These are phyloP conservation scores for Elaeis guineensis DNA, from an alignment of 176 grass and related monocot genomes.

Conservation along the genomic window DNA sequence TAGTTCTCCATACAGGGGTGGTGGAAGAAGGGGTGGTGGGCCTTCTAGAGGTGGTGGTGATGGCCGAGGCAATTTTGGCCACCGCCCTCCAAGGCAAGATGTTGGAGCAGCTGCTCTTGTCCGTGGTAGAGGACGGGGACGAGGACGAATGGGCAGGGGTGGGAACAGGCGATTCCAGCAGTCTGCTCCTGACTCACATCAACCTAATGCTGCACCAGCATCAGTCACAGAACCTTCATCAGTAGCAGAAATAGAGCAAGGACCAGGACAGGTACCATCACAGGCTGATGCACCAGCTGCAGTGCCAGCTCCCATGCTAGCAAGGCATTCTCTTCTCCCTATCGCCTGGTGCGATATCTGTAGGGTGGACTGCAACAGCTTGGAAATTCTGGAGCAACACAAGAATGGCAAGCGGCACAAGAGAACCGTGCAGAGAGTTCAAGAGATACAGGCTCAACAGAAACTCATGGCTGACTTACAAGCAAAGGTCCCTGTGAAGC, in stretches of 20 bases:
- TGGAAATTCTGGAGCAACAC: slow-evolving; percentile 46
- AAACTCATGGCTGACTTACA: slow-evolving; percentile 28
- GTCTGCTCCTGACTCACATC: not conserved
- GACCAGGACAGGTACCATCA: slow-evolving; percentile 1
- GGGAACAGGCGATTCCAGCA: not conserved
- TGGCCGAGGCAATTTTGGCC: slow-evolving; percentile 18
- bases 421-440: slow-evolving; percentile 42
- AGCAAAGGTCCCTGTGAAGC: not conserved
- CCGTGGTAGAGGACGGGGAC: slow-evolving; percentile 18
- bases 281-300: not conserved
- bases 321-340: slow-evolving; percentile 11
- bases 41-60: slow-evolving; percentile 23
- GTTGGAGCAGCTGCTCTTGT: slow-evolving; percentile 10
- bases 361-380: slow-evolving; percentile 52
- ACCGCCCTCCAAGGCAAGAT: slow-evolving; percentile 13
- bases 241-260: not conserved
- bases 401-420: slow-evolving; percentile 56
- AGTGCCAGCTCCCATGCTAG: not conserved
- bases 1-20: not conserved
- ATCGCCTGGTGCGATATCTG: slow-evolving; percentile 63
- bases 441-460: slow-evolving; percentile 44
- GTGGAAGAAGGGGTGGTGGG: slow-evolving; percentile 11
- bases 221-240: not conserved
- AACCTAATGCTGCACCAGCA: not conserved
- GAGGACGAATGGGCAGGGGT: slow-evolving; percentile 12